Conservation (phyloP, 805 yeast genomes). For the Metschnikowia kunwiensis region DNA sequence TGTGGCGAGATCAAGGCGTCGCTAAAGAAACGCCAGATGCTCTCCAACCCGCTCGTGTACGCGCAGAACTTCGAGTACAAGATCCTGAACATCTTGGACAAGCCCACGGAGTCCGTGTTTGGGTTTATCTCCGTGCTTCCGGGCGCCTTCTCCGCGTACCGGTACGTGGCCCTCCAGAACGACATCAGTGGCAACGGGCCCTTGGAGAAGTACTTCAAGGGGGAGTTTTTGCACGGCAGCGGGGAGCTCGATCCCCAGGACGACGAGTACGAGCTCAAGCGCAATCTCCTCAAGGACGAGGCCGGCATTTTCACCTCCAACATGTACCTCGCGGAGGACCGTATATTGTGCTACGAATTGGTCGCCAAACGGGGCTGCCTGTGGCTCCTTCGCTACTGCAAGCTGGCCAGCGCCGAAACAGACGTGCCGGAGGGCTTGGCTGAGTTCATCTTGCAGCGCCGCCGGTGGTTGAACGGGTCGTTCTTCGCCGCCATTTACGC, state of each 20-base stretch:
- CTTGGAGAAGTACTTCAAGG: conserved; percentile 63
- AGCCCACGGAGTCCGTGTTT: conserved; percentile 62
- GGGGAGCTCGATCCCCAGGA: conserved; percentile 59
- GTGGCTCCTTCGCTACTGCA: conserved; percentile 63
- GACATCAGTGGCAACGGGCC: conserved; percentile 54
- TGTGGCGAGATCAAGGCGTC: conserved; percentile 70
- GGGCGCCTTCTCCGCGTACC: conserved; percentile 66
- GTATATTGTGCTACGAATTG: conserved; percentile 63
- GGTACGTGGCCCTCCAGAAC: conserved; percentile 57
- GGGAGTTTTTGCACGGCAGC: conserved; percentile 56
- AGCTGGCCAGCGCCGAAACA: conserved; percentile 62
- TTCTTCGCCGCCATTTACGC: conserved; percentile 63
- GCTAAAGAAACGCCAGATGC: conserved; percentile 44
- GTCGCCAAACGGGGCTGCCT: conserved; percentile 54
- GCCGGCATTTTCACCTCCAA: conserved; percentile 61
- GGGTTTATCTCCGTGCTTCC: conserved; percentile 66
- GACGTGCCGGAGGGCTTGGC: conserved; percentile 64
- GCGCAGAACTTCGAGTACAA: conserved; percentile 67
- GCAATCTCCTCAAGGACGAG: conserved; percentile 36
- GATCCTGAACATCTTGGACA: conserved; percentile 63
- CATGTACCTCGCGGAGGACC: conserved; percentile 69
- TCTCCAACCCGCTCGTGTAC: conserved; percentile 60
- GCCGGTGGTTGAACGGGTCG: conserved; percentile 70
- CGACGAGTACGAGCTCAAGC: conserved; percentile 43
- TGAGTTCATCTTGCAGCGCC: conserved; percentile 60